Percentiles rank a stretch among this genome's conserved stretches.
Evolutionary conservation across 1,284 basidiomycete genomes (phyloP).

Genomic region (Cryptococcus neoformans): DNA sequence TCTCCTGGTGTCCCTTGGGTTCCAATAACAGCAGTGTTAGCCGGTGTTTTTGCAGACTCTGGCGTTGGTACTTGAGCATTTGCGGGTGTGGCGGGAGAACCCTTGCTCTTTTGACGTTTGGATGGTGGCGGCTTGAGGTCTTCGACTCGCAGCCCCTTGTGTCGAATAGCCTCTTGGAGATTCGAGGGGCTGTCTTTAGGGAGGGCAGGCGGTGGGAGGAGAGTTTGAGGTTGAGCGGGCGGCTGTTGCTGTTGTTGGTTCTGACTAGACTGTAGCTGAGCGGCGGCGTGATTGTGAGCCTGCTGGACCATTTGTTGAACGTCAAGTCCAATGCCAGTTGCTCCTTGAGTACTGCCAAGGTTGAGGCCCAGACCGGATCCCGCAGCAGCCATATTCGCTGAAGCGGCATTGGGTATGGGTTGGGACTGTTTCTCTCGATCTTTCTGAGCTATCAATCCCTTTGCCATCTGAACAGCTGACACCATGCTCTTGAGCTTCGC

Average conservation of each 20-base stretch:
- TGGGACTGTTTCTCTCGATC: background rate
- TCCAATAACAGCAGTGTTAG: constrained; percentile 10
- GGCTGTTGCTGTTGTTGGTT: background rate
- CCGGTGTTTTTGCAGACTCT: constrained; percentile 18
- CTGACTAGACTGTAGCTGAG: background rate
- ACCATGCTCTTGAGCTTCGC: constrained; percentile 4
- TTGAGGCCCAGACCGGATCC: background rate
- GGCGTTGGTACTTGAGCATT: background rate
- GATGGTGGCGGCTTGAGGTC: constrained; percentile 43
- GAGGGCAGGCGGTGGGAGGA: constrained; percentile 2
- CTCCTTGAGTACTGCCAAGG: background rate
- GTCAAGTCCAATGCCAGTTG: background rate
- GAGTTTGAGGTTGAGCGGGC: background rate
- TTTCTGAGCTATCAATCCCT: background rate
- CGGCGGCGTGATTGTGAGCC: background rate
- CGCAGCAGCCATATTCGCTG: background rate
- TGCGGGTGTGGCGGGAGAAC: constrained; percentile 15
- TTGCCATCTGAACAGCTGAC: constrained; percentile 3
- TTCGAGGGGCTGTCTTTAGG: constrained; percentile 6
- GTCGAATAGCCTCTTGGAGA: constrained; percentile 23
- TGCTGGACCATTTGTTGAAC: background rate
- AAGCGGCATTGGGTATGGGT: background rate
- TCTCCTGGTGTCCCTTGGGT: constrained; percentile 5
- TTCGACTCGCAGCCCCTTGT: constrained; percentile 38
- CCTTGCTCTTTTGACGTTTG: constrained; percentile 28